Conservation (phyloP, 129 eudicot genomes). For the Glebionis coronaria region DNA sequence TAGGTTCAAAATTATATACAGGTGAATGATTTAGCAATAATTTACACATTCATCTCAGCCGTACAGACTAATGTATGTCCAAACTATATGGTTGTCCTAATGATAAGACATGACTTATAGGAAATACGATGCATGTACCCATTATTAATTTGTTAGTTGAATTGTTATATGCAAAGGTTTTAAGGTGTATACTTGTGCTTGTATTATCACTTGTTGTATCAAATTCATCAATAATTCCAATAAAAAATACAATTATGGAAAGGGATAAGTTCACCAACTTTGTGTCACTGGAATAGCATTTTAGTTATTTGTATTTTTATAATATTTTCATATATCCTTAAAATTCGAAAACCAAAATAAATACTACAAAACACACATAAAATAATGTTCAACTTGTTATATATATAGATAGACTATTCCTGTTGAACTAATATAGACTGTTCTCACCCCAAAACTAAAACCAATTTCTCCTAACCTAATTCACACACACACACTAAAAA, state of each 20-base stretch:
- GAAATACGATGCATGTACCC: too few relatives aligned
- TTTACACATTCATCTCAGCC: too few relatives aligned
- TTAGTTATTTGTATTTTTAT: background rate
- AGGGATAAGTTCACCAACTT: slow-evolving; percentile 45
- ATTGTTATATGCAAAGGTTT: too few relatives aligned
- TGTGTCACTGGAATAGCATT: slow-evolving; percentile 37
- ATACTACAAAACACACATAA: slow-evolving; percentile 9
- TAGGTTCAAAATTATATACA: too few relatives aligned
- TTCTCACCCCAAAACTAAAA: slow-evolving; percentile 43
- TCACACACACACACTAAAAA: background rate
- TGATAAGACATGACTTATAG: too few relatives aligned
- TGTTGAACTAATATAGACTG: slow-evolving; percentile 50
- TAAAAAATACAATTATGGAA: background rate
- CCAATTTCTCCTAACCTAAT: background rate
- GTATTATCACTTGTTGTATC: slow-evolving; percentile 1
- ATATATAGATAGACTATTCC: slow-evolving; percentile 49
- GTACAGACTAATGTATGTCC: background rate
- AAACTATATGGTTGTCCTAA: background rate
- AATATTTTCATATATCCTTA: slow-evolving; percentile 6
- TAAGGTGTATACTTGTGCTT: background rate
- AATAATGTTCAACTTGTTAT: slow-evolving; percentile 45
- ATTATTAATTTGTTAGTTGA: too few relatives aligned
- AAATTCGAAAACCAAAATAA: slow-evolving; percentile 2
- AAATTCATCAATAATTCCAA: slow-evolving; percentile 16
- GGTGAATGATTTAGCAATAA: too few relatives aligned